Evolutionary conservation across 768 basidiomycete species (phyloP), one percentile per base, ranked within the genome.

Genomic region (Lactarius deliciosus): DNA sequence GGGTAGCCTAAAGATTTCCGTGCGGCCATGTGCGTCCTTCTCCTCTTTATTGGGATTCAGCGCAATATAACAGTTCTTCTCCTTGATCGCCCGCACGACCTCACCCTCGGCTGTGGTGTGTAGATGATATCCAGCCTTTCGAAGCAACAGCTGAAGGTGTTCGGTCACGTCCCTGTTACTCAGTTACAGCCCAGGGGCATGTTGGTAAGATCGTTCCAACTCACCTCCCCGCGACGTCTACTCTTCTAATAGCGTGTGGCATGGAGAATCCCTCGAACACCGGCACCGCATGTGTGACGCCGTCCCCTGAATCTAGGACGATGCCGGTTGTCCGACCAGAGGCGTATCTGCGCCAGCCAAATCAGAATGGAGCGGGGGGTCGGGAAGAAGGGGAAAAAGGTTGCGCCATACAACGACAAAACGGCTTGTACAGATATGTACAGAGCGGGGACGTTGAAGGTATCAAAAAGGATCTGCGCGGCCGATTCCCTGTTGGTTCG

Each of bases 201-300:
- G 56, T 45, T 43, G 64, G 25, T n/a, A 15, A 40, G 54, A 22
- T 53, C 16, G 36, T 20, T 11, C 25, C 38, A 64, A 74, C 82
- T 70, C 75, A 92, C 94, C 96, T 85, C 76, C 97, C 97, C 43
- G 97, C 97, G 18, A 99, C 87, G 75, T 99, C 97, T 55, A 99
- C 91, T 72, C 97, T 84, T 50, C 94, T 87, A 70, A 98, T 96
- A 47, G 97, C 96, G 75, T 98, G 96, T 53, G 96, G 95, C 94
- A 98, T 98, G 7, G 94, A 96, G 81, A 98, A 98, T 0, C 97
- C 97, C 74, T 99, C 97, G 73, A 96, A 99, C 20, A 99, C 96
- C 4, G 97, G 97, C 3, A 99, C 97, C 16, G 97, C 94, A 69
- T 99, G 97, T 28, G 97, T 98, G 9, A 99, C 97, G 32, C 97